A percentile compares a stretch with the other conserved stretches of the same genome.
These are phyloP conservation scores for Aspergillus carlsbadensis DNA, from an alignment of 495 filamentous ascomycete species.

Conservation along the genomic window DNA sequence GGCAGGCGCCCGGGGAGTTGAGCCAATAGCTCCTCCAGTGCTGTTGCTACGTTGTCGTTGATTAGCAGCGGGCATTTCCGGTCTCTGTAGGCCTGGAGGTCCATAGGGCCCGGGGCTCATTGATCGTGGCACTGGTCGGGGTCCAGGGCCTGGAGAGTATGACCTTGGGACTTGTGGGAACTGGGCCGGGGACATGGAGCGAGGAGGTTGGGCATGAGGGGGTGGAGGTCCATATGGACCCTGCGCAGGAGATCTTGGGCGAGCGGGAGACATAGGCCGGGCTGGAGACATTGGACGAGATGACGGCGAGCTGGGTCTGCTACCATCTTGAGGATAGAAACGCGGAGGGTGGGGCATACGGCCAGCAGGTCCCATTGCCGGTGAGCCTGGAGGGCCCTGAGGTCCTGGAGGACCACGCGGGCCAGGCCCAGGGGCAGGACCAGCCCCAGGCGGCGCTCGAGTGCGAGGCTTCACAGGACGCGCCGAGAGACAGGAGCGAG, in stretches of 20 bases:
- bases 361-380: slow-evolving; percentile 43
- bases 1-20: slow-evolving; percentile 40
- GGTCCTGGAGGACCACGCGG: slow-evolving; percentile 35
- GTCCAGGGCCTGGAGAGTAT: slow-evolving; percentile 36
- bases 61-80: slow-evolving; percentile 36
- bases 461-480: slow-evolving; percentile 86
- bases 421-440: slow-evolving; percentile 46
- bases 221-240: slow-evolving; percentile 6
- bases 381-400: slow-evolving; percentile 22
- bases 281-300: slow-evolving; percentile 35
- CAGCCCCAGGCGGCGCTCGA: slow-evolving; percentile 51
- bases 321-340: slow-evolving; percentile 40
- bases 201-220: slow-evolving; percentile 1
- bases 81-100: slow-evolving; percentile 41
- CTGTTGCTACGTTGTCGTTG: slow-evolving; percentile 53
- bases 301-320: slow-evolving; percentile 41
- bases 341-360: slow-evolving; percentile 28
- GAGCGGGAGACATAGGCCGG: slow-evolving; percentile 37
- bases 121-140: slow-evolving; percentile 38
- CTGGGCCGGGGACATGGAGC: slow-evolving; percentile 15
- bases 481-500: slow-evolving; percentile 89
- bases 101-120: slow-evolving; percentile 57
- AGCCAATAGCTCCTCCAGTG: slow-evolving; percentile 43
- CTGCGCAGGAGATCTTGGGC: slow-evolving; percentile 26
- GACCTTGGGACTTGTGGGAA: slow-evolving; percentile 44